Percentiles rank a stretch among this genome's conserved stretches.
These are phyloP conservation scores for Capronia americana DNA, from an alignment of 2,329 filamentous ascomycete genomes.

Conservation along the genomic window DNA sequence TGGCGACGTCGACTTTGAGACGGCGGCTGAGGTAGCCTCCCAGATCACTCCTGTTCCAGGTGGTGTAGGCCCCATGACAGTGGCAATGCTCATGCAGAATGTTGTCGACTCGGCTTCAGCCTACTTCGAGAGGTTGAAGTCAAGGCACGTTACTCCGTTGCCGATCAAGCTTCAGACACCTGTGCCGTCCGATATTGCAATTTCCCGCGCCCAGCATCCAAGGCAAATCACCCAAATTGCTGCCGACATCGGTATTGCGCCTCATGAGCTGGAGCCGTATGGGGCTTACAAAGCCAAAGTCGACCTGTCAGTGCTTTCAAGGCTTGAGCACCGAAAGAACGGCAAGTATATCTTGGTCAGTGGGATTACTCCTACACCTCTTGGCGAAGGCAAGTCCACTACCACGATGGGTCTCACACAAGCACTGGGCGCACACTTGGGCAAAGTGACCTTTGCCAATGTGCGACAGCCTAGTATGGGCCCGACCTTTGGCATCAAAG, in stretches of 20 bases:
- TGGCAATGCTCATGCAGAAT: slow-evolving; percentile 97
- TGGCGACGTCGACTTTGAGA: slow-evolving; percentile 91
- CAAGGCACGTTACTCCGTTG: slow-evolving; percentile 79
- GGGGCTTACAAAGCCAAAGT: slow-evolving; percentile 97
- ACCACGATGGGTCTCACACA: slow-evolving; percentile 96
- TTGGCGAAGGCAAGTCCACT: slow-evolving; percentile 97
- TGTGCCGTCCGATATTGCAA: slow-evolving; percentile 93
- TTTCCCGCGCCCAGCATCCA: slow-evolving; percentile 87
- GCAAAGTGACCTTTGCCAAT: slow-evolving; percentile 90
- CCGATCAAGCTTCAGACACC: slow-evolving; percentile 78
- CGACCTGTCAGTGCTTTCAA: slow-evolving; percentile 78
- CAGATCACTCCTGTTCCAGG: slow-evolving; percentile 95
- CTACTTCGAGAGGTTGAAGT: slow-evolving; percentile 83
- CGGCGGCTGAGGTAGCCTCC: slow-evolving; percentile 83
- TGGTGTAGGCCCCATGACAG: slow-evolving; percentile 97
- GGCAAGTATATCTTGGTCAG: slow-evolving; percentile 92
- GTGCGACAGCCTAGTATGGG: slow-evolving; percentile 96
- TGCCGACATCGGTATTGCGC: slow-evolving; percentile 82
- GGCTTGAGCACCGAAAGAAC: slow-evolving; percentile 83
- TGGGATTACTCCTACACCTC: slow-evolving; percentile 93
- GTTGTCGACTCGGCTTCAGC: slow-evolving; percentile 83
- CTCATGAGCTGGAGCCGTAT: slow-evolving; percentile 92
- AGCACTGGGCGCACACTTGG: slow-evolving; percentile 86
- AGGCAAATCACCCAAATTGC: slow-evolving; percentile 88
- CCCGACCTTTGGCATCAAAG: slow-evolving; percentile 98